A percentile compares a stretch with the other conserved stretches of the same genome.
Evolutionary conservation across 179 eudicot species (phyloP).

Genomic region (Spinacia oleracea): DNA sequence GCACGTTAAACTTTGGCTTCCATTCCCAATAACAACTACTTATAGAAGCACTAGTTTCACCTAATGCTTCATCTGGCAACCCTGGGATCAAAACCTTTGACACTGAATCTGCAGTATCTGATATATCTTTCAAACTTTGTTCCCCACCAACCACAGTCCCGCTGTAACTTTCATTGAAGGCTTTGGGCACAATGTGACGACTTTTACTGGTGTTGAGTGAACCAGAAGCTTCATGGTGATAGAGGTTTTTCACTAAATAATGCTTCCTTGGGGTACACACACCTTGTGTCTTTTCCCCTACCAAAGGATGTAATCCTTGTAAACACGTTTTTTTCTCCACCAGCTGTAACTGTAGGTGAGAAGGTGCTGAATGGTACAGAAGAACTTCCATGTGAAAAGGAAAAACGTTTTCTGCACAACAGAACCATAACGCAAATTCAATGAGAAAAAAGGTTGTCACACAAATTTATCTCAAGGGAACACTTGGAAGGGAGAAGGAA

Average conservation of each 20-base stretch:
- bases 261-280: slow-evolving; percentile 14
- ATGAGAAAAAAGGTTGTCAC: neutral
- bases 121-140: slow-evolving; percentile 34
- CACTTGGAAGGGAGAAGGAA: neutral
- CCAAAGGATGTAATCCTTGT: slow-evolving; percentile 25
- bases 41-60: slow-evolving; percentile 55
- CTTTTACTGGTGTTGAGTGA: slow-evolving; percentile 28
- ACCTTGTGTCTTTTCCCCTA: slow-evolving; percentile 27
- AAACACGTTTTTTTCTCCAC: slow-evolving; percentile 27
- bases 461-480: neutral
- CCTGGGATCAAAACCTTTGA: slow-evolving; percentile 71
- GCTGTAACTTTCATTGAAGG: slow-evolving; percentile 43
- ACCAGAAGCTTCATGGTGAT: slow-evolving; percentile 21
- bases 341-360: slow-evolving; percentile 28
- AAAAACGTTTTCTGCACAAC: slow-evolving; percentile 25
- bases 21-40: slow-evolving; percentile 77
- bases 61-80: slow-evolving; percentile 65
- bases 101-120: slow-evolving; percentile 36
- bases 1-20: slow-evolving; percentile 79
- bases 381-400: slow-evolving; percentile 58
- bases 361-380: slow-evolving; percentile 50
- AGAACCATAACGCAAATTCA: neutral
- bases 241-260: slow-evolving; percentile 22
- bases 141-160: slow-evolving; percentile 55
- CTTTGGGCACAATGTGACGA: slow-evolving; percentile 34